Percentiles rank a stretch among this genome's conserved stretches.
These are phyloP conservation scores for Cucumis hystrix DNA, from an alignment of 306 rosid species.

Conservation along the genomic window DNA sequence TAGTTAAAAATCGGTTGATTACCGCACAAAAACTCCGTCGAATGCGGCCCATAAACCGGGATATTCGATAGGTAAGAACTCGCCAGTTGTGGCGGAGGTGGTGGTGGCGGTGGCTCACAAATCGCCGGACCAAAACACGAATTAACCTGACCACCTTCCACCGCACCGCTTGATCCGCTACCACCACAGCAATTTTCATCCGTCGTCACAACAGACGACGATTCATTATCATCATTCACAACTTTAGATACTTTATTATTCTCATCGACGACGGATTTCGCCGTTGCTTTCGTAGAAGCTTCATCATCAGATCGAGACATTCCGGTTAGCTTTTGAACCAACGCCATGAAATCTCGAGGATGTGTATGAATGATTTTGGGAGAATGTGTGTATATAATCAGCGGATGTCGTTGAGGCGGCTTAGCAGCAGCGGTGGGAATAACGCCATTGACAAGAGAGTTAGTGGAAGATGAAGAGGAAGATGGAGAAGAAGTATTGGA, in stretches of 20 bases:
- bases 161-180: not conserved
- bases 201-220: constrained; percentile 45
- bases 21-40: constrained; percentile 5
- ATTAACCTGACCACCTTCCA: constrained; percentile 25
- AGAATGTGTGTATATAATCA: constrained; percentile 73
- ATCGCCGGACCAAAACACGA: constrained; percentile 28
- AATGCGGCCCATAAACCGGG: constrained; percentile 2
- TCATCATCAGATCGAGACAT: constrained; percentile 28
- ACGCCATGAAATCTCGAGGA: constrained; percentile 54
- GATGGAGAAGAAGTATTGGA: constrained; percentile 14
- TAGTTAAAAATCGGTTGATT: constrained; percentile 9
- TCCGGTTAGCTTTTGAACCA: constrained; percentile 76
- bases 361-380: constrained; percentile 64
- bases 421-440: not conserved
- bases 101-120: constrained; percentile 14
- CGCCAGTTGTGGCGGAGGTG: not conserved
- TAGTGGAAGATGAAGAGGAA: constrained; percentile 15
- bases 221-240: constrained; percentile 43
- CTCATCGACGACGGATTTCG: not conserved
- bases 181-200: constrained; percentile 32
- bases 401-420: constrained; percentile 49
- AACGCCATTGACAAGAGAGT: constrained; percentile 1
- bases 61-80: not conserved
- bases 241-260: not conserved
- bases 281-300: not conserved